Evolutionary conservation across 2,329 filamentous ascomycete species (phyloP), one percentile per base, ranked within the genome.

Genomic region (Achaetomium macrosporum): DNA sequence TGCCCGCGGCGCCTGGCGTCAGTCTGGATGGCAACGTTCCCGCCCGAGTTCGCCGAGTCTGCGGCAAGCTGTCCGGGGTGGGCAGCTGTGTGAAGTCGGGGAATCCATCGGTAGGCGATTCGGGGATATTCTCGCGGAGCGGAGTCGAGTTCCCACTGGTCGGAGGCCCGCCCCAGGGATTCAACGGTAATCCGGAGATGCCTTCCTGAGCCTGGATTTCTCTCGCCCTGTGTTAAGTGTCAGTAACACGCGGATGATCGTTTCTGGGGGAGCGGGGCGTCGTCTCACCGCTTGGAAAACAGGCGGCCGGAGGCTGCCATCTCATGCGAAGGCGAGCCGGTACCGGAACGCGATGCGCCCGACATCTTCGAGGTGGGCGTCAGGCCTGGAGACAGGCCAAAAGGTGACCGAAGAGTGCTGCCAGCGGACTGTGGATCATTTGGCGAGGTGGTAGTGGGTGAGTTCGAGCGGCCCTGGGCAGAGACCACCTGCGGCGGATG

Each of bases 171-270:
- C 90, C 90, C 93, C 93, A 97, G 41, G 87, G 85, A 66, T 85
- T 83, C 48, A 85, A 71, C 69, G 77, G 78, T 64, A 81, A 78
- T 66, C 77, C 85, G 67, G 76, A 74, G 46, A 96, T 78, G 47
- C 91, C 91, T 79, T 97, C 92, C 73, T 96, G 91, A 50, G 91
- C 91, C 74, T 97, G 92, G 57, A 97, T 96, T 71, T 99, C 93
- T 69, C 93, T 83, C 61, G 93, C 91, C 67, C 92, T 96, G 68
- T 30, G 50, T 49, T 48, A 35, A 37, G 29, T 52, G 43, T 43
- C 53, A 54, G 51, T 50, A 59, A 40, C 54, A 52, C 62, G 56
- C 48, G 19, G 50, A 17, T 36, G 39, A 30, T 30, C 15, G 47
- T 25, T 19, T 11, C 29, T 16, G 31, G 30, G n/a, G 13, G 17